Evolutionary conservation across 306 rosid species (phyloP).

Genomic region (Rosa multiflora): DNA sequence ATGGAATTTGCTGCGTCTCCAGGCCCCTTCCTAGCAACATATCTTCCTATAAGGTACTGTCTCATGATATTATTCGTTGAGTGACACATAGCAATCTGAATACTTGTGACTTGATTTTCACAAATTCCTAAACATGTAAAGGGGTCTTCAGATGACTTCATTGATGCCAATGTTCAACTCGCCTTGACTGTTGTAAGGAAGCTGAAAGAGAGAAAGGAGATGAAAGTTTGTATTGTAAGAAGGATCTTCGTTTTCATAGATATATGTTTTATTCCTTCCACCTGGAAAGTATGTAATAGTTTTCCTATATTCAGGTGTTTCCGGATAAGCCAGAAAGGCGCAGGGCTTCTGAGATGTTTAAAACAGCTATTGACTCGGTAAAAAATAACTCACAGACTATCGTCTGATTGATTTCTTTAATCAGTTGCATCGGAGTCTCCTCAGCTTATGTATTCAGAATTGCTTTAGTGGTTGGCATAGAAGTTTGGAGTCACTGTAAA

Average conservation of each 20-base stretch:
- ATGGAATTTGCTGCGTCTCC: constrained; percentile 30
- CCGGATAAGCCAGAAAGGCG: constrained; percentile 93
- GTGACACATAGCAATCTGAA: constrained; percentile 37
- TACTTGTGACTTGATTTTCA: constrained; percentile 60
- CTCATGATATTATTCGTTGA: constrained; percentile 34
- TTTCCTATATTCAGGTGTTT: constrained; percentile 62
- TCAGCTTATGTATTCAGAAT: neutral
- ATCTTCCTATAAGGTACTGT: constrained; percentile 89
- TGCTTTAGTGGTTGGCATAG: neutral
- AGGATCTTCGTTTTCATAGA: constrained; percentile 16
- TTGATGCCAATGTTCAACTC: constrained; percentile 92
- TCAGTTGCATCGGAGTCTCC: neutral
- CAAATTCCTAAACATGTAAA: constrained; percentile 85
- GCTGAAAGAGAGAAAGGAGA: constrained; percentile 70
- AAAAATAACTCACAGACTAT: constrained; percentile 25
- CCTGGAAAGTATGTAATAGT: constrained; percentile 17
- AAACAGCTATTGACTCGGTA: constrained; percentile 88
- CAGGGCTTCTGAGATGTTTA: constrained; percentile 77
- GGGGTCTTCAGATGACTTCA: constrained; percentile 99
- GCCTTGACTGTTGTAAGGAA: constrained; percentile 83
- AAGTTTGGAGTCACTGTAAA: neutral
- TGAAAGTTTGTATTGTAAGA: constrained; percentile 79
- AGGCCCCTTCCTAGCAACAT: constrained; percentile 88
- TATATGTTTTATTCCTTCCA: neutral
- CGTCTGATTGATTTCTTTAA: neutral